Evolutionary conservation across 140 eudicot genomes (phyloP).

Genomic region (Cichorium intybus): DNA sequence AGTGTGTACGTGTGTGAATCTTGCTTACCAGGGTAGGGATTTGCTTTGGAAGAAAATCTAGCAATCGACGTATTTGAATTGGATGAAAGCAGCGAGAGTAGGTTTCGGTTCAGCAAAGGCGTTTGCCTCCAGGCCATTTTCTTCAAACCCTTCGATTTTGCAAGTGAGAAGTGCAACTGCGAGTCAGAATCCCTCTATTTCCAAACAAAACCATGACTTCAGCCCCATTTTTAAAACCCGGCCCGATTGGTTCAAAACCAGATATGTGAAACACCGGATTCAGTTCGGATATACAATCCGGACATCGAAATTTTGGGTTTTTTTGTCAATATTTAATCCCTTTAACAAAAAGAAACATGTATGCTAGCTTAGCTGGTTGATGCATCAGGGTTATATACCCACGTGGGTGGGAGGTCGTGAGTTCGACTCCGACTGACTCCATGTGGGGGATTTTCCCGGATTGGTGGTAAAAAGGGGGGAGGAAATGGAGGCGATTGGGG

Average conservation of each 20-base stretch:
- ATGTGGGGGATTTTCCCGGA: too few species aligned
- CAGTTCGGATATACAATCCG: too few species aligned
- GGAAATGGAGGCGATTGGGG: too few species aligned
- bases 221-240: not conserved
- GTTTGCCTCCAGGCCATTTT: conserved; percentile 59
- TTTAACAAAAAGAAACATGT: too few species aligned
- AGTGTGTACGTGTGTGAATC: not conserved
- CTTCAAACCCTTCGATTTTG: conserved; percentile 5
- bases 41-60: conserved; percentile 59
- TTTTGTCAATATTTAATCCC: too few species aligned
- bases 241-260: not conserved
- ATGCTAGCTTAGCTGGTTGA: too few species aligned
- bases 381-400: too few species aligned
- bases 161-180: not conserved
- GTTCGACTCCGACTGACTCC: too few species aligned
- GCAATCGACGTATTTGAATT: conserved; percentile 36
- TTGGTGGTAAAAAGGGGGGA: too few species aligned
- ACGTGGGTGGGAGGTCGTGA: too few species aligned
- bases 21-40: conserved; percentile 42
- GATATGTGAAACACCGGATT: too few species aligned
- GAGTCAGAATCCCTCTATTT: not conserved
- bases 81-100: conserved; percentile 12
- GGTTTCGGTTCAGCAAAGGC: conserved; percentile 19
- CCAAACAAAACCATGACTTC: not conserved
- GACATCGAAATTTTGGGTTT: too few species aligned